A percentile compares a stretch with the other conserved stretches of the same genome.
Evolutionary conservation across 306 rosid species (phyloP).

Genomic region (Quercus engelmannii): DNA sequence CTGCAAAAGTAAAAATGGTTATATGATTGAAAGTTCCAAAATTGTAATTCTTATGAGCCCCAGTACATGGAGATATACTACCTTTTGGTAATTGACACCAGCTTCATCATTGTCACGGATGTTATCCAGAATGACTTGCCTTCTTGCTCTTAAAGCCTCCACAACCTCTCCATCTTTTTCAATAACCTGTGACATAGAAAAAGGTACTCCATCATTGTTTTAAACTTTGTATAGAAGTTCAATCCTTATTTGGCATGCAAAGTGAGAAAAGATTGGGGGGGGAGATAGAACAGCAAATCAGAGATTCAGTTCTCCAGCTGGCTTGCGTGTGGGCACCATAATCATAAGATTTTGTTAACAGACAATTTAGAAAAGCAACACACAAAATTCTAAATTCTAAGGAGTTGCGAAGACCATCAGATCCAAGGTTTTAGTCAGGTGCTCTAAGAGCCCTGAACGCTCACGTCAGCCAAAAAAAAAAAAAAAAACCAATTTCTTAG

Average conservation of each 20-base stretch:
- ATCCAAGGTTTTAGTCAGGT: background rate
- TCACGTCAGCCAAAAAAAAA: too few relatives aligned
- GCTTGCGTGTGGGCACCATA: background rate
- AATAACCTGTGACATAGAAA: constrained; percentile 31
- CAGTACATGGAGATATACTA: constrained; percentile 3
- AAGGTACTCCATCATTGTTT: background rate
- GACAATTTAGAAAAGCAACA: background rate
- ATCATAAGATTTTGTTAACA: background rate
- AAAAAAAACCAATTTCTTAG: background rate
- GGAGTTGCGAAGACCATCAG: background rate
- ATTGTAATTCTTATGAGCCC: background rate
- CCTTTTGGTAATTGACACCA: constrained; percentile 49
- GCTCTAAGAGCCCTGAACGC: too few relatives aligned
- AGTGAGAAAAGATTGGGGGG: background rate
- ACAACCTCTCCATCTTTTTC: constrained; percentile 45
- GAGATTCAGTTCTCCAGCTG: background rate
- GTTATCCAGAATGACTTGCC: constrained; percentile 59
- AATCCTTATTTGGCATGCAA: background rate
- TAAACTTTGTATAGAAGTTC: background rate
- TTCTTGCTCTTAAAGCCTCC: constrained; percentile 42
- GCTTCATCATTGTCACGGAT: constrained; percentile 64
- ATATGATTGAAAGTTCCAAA: constrained; percentile 5
- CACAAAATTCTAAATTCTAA: background rate
- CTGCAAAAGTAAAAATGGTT: constrained; percentile 25
- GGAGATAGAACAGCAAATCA: background rate